Base-by-base conservation (phyloP, 345 rosid genomes). In the Eucalyptus microcorys region DNA sequence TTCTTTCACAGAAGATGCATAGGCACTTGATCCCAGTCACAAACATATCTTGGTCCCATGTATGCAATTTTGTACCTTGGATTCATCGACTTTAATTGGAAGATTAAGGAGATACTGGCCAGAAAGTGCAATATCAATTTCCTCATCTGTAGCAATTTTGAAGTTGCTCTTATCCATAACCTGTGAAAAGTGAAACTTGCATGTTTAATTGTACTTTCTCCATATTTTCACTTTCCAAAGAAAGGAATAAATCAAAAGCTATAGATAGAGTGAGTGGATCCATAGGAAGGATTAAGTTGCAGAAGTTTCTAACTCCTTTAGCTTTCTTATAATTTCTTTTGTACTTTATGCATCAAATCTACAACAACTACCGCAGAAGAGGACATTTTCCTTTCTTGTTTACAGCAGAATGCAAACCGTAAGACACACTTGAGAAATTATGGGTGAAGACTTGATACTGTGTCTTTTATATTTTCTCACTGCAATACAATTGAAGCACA, bases 91-190 rank as follows among this genome's bases (percentile, higher is more conserved):
- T 71, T 90, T 89, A 87, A 97, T 97, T 87, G 99, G 99, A 91
- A 97, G 98, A 93, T 96, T 96, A 30, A 95, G 92, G 91, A 95
- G 99, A 90, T 97, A 97, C 92, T 97, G 98, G 80, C 97, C 99
- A 37, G 96, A 92, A 50, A 88, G 97, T 87, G 99, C 99, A 92
- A 97, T 93, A 48, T 95, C 97, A 89, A 95, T 94, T 96, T 97
- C 99, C 16, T 96, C 99, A 87, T 95, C 93, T n/a, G 96, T 90
- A 86, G 97, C 86, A 89, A 96, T 89, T 91, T 96, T 97, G 90
- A 97, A 97, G 91, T 97, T 97, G 93, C 99, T 97, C 94, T 96
- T 97, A n/a, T 95, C 95, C 98, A 97, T 96, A 88, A 97, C 96
- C 96, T 95, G 92, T 50, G 16, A 86, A 27, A 43, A 10, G 43